Conservation (phyloP, 2,329 filamentous ascomycete species). For the Aspergillus ochraceoroseus region DNA sequence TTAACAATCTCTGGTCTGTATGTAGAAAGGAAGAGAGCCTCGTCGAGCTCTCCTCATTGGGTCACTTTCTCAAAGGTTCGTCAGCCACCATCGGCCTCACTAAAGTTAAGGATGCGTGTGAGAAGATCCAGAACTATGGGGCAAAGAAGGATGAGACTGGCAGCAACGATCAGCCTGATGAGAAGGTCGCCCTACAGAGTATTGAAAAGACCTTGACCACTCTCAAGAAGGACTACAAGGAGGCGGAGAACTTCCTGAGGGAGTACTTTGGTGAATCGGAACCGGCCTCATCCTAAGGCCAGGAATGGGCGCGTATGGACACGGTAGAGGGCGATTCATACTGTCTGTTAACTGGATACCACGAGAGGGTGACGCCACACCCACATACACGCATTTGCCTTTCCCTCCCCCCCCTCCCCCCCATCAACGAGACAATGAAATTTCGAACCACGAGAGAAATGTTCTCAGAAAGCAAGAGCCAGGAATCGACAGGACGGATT, state of each 20-base stretch:
- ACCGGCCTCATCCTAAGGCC: constrained; percentile 3
- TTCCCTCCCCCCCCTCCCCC: constrained; percentile 3
- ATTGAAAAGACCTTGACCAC: constrained; percentile 65
- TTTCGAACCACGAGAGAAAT: constrained; percentile 3
- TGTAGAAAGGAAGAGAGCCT: constrained; percentile 64
- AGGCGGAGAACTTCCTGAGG: constrained; percentile 65
- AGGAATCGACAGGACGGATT: constrained; percentile 5
- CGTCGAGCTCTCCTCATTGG: constrained; percentile 69
- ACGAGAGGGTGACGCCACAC: constrained; percentile 13
- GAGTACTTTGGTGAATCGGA: constrained; percentile 59
- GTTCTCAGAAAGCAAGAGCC: background rate
- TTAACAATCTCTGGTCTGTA: constrained; percentile 4
- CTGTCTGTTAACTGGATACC: constrained; percentile 20
- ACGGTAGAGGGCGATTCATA: constrained; percentile 14
- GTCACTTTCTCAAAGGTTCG: constrained; percentile 96
- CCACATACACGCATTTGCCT: constrained; percentile 5
- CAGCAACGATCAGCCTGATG: constrained; percentile 59
- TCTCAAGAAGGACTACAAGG: constrained; percentile 71
- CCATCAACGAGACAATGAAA: constrained; percentile 10
- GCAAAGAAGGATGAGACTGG: constrained; percentile 76
- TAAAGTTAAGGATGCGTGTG: constrained; percentile 88
- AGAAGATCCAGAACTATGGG: constrained; percentile 93
- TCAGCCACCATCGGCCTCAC: constrained; percentile 87
- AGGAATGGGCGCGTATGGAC: constrained; percentile 10
- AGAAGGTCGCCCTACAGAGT: constrained; percentile 62